Base-by-base conservation (phyloP, 2,329 filamentous ascomycete species). In the Geoglossum cookeanum region DNA sequence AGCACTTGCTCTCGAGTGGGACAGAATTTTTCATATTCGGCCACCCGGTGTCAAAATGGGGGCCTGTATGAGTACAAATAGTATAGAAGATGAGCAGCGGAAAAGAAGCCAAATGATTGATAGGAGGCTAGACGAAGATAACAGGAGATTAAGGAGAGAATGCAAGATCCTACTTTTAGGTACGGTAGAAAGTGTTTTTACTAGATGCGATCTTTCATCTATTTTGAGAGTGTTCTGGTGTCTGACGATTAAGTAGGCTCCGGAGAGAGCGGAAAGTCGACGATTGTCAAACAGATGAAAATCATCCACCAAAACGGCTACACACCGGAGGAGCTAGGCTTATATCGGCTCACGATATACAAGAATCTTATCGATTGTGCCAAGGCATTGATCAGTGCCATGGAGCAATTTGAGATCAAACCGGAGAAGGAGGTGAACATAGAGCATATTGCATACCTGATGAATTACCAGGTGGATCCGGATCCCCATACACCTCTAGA, bases 221-320 rank as follows among this genome's bases (percentile, higher is more conserved):
- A 45, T 15, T 45, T 22, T 9, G n/a, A 22, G 42, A 52, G 17
- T 44, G 30, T 5, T n/a, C 32, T 5, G n/a, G 15, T 15, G 5
- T 55, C 56, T 48, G 55, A 59, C 49, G 56, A 57, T 58, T 55
- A 35, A 55, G 60, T 69, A 96, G 92, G 92, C 63, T 97, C 92
- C 62, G 92, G 92, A 63, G 92, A 98, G 75, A 97, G 91, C 71
- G 92, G 92, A 64, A 98, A 98, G 73, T 97, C 92, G 59, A 98
- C 92, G 8, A 97, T 98, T 65, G 92, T 98, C 64, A 98, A 98
- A 72, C 92, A 98, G 77, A 98, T 98, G 92, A 98, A 97, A 74
- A 98, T 98, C 65, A 97, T 98, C 67, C 92, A 98, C 68, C 85
- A 97, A 66, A 95, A 96, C 72, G 92, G 92, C 60, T 98, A 98